Evolutionary conservation across 2,329 filamentous ascomycete genomes (phyloP).

Genomic region (Aureobasidium melanogenum): DNA sequence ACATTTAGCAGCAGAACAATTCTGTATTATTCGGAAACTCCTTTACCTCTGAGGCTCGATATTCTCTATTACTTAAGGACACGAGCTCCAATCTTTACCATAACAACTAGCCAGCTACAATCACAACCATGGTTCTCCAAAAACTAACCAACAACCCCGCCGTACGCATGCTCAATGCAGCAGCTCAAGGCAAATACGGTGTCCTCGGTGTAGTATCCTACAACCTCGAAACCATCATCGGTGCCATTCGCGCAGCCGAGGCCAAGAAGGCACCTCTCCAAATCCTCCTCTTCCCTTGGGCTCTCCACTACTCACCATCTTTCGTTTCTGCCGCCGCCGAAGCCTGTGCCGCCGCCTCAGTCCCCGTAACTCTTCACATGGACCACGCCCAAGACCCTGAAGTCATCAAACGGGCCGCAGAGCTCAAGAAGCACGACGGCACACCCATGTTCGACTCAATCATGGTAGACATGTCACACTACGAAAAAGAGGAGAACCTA

Average conservation of each 20-base stretch:
- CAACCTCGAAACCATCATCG: slow-evolving; percentile 60
- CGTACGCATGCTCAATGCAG: slow-evolving; percentile 25
- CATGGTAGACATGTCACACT: slow-evolving; percentile 71
- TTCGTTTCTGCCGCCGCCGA: slow-evolving; percentile 38
- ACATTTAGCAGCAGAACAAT: background rate
- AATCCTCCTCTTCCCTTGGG: slow-evolving; percentile 68
- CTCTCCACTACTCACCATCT: slow-evolving; percentile 54
- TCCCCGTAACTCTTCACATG: slow-evolving; percentile 38
- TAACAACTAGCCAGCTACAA: background rate
- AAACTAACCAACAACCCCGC: slow-evolving; percentile 23
- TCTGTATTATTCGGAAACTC: background rate
- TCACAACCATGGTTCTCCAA: slow-evolving; percentile 14
- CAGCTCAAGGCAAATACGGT: slow-evolving; percentile 25
- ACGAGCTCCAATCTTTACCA: background rate
- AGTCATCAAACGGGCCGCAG: slow-evolving; percentile 32
- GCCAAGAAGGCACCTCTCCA: slow-evolving; percentile 58
- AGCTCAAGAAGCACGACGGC: slow-evolving; percentile 19
- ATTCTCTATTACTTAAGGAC: background rate
- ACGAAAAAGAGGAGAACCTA: slow-evolving; percentile 62
- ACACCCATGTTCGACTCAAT: slow-evolving; percentile 56
- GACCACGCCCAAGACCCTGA: slow-evolving; percentile 38
- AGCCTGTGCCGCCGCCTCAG: slow-evolving; percentile 32
- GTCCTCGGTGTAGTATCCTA: slow-evolving; percentile 26
- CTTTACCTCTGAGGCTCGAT: background rate
- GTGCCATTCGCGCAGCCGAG: slow-evolving; percentile 60